Evolutionary conservation across 208 protist genomes (phyloP).

Genomic region (Leishmania guyanensis): DNA sequence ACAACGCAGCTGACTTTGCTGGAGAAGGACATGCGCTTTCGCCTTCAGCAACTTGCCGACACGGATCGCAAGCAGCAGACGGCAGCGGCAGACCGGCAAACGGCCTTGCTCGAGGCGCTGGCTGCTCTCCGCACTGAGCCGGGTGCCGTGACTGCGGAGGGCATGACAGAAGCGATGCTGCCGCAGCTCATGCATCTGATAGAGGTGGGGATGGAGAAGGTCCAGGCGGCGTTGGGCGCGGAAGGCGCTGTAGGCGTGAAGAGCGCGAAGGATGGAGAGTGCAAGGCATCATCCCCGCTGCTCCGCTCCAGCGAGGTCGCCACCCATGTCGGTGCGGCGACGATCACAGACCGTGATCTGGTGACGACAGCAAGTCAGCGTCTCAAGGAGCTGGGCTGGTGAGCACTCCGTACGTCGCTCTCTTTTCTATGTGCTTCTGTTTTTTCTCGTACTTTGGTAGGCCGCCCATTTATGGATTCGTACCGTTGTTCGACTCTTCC

Average conservation of each 20-base stretch:
- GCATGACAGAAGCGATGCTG: conserved; percentile 37
- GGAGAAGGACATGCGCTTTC: conserved; percentile 51
- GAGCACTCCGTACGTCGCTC: neutral
- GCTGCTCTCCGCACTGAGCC: conserved; percentile 13
- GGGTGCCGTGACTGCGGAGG: conserved; percentile 13
- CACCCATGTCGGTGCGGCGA: neutral
- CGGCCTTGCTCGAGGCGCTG: conserved; percentile 25
- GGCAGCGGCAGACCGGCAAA: conserved; percentile 23
- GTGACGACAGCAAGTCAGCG: conserved; percentile 29
- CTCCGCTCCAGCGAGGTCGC: neutral
- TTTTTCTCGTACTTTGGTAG: neutral
- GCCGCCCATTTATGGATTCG: neutral
- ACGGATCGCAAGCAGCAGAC: conserved; percentile 34
- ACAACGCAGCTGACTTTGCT: conserved; percentile 41
- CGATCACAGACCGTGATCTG: conserved; percentile 26
- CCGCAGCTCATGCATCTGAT: conserved; percentile 58
- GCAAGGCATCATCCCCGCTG: neutral
- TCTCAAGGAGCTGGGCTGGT: conserved; percentile 43
- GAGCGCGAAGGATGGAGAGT: neutral
- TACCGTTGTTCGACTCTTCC: neutral
- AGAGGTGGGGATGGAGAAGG: conserved; percentile 53
- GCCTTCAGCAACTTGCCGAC: conserved; percentile 37
- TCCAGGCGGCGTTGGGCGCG: conserved; percentile 39
- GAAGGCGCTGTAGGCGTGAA: neutral
- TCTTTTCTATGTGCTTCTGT: neutral